A percentile compares a stretch with the other conserved stretches of the same genome.
These are phyloP conservation scores for Tephrocybe sp. DNA, from an alignment of 768 basidiomycete genomes.

Conservation along the genomic window DNA sequence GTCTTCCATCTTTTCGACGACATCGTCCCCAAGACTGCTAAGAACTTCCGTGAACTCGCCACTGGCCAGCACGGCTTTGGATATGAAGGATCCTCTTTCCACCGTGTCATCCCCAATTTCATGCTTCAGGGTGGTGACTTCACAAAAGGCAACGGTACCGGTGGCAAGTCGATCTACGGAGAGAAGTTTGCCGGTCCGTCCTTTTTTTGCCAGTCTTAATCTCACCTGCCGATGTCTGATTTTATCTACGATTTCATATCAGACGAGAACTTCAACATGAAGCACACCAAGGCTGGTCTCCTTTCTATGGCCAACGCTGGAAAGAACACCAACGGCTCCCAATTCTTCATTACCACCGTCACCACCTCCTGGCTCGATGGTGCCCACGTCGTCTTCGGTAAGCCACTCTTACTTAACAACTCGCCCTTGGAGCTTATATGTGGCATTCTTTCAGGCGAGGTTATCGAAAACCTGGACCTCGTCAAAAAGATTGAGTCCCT, in stretches of 20 bases:
- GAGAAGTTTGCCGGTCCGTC: constrained; percentile 59
- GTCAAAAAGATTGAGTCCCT: constrained; percentile 42
- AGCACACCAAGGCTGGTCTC: constrained; percentile 68
- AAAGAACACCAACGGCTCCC: constrained; percentile 80
- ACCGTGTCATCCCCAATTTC: constrained; percentile 79
- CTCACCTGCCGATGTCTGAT: neutral
- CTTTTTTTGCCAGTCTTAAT: neutral
- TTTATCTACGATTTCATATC: constrained; percentile 5
- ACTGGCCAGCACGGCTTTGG: constrained; percentile 74
- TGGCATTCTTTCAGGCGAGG: constrained; percentile 44
- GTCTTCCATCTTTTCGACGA: constrained; percentile 86
- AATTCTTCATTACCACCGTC: constrained; percentile 89
- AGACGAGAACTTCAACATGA: constrained; percentile 84
- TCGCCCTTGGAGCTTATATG: neutral
- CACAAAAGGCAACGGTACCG: constrained; percentile 63
- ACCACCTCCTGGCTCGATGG: constrained; percentile 78
- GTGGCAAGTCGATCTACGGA: constrained; percentile 80
- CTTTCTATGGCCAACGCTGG: constrained; percentile 84
- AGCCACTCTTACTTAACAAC: constrained; percentile 7
- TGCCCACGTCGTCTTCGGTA: constrained; percentile 85
- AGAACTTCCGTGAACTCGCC: constrained; percentile 87
- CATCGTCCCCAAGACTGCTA: constrained; percentile 68
- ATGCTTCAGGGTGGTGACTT: constrained; percentile 95
- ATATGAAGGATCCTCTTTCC: constrained; percentile 68
- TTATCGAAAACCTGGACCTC: constrained; percentile 60